Percentiles rank a stretch among this genome's conserved stretches.
Conservation (phyloP, 2,329 filamentous ascomycete species). For the Sphaerostilbella broomeana region DNA sequence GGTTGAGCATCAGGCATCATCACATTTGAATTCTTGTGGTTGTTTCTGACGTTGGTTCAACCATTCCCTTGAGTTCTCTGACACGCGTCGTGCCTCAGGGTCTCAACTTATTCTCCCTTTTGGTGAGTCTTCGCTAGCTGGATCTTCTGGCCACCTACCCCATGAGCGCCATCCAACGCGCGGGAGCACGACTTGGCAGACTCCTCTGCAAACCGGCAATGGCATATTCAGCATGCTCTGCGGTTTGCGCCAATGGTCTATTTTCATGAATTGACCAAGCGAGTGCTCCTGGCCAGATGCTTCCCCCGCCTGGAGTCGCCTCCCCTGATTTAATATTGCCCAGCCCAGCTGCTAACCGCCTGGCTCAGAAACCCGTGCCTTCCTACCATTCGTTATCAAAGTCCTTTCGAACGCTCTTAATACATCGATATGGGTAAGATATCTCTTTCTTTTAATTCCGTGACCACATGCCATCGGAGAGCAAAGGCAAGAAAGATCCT, state of each 20-base stretch:
- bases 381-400: slow-evolving; percentile 22
- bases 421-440: slow-evolving; percentile 38
- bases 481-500: slow-evolving; percentile 10
- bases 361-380: slow-evolving; percentile 21
- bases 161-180: too few species aligned
- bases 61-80: slow-evolving; percentile 26
- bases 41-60: slow-evolving; percentile 21
- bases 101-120: slow-evolving; percentile 9
- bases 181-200: too few species aligned
- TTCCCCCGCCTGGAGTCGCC: not conserved
- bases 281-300: slow-evolving; percentile 12
- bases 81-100: slow-evolving; percentile 25
- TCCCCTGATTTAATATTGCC: too few species aligned
- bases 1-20: slow-evolving; percentile 11
- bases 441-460: slow-evolving; percentile 23
- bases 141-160: too few species aligned
- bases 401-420: slow-evolving; percentile 30
- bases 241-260: too few species aligned
- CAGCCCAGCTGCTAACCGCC: slow-evolving; percentile 21
- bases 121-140: slow-evolving; percentile 9
- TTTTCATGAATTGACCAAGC: too few species aligned
- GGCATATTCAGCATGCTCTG: too few species aligned
- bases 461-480: slow-evolving; percentile 20
- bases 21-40: slow-evolving; percentile 14
- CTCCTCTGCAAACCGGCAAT: too few species aligned